A percentile compares a stretch with the other conserved stretches of the same genome.
Evolutionary conservation across 306 rosid species (phyloP).

Genomic region (Luffa acutangula): DNA sequence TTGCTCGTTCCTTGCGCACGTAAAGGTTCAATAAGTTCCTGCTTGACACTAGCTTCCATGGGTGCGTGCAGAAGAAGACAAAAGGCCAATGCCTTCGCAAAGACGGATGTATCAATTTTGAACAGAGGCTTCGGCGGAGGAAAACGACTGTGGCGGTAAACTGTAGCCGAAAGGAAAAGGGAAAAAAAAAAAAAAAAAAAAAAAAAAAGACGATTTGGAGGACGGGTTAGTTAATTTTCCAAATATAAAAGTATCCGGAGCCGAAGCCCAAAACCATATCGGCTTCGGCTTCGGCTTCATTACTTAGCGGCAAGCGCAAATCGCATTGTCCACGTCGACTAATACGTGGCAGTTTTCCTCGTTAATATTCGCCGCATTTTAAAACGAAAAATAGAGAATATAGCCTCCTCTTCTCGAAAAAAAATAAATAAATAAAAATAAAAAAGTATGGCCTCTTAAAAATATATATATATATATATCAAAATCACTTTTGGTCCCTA

Average conservation of each 20-base stretch:
- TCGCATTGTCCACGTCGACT: neutral
- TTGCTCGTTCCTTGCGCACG: neutral
- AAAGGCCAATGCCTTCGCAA: neutral
- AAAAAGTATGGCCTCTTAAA: too few relatives aligned
- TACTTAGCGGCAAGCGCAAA: neutral
- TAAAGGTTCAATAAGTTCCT: slow-evolving; percentile 20
- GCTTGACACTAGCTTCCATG: slow-evolving; percentile 47
- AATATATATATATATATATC: too few relatives aligned
- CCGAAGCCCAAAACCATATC: neutral
- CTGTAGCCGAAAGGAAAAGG: neutral
- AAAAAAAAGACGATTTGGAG: neutral
- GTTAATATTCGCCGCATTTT: too few relatives aligned
- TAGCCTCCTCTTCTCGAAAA: too few relatives aligned
- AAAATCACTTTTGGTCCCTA: too few relatives aligned
- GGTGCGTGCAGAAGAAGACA: neutral
- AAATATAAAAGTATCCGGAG: neutral
- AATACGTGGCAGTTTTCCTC: neutral
- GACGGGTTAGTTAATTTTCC: neutral
- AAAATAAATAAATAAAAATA: too few relatives aligned
- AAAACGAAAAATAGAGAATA: too few relatives aligned
- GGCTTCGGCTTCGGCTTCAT: neutral
- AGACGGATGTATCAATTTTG: neutral
- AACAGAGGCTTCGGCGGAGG: neutral
- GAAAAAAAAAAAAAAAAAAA: neutral
- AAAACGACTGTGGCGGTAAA: neutral